Percentiles rank a stretch among this genome's conserved stretches.
Evolutionary conservation across 805 yeast species (phyloP).

Genomic region (Monosporozyma siamensis): DNA sequence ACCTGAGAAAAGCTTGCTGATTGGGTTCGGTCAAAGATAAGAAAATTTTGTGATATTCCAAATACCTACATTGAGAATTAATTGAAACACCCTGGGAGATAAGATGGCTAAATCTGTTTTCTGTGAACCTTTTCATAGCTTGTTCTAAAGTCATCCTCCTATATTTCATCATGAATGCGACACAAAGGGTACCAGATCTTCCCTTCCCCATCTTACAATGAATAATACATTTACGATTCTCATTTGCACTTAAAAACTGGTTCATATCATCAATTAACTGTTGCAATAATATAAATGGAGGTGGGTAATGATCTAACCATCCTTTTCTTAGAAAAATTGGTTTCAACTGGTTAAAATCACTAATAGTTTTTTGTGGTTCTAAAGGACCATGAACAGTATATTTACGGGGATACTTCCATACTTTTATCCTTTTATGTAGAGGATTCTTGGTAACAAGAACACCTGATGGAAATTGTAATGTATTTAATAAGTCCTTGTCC

Average conservation of each 20-base stretch:
- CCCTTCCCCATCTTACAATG: constrained; percentile 94
- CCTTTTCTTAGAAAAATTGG: constrained; percentile 30
- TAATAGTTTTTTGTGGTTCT: background rate
- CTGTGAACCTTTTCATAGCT: constrained; percentile 47
- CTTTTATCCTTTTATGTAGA: background rate
- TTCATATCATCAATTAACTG: constrained; percentile 38
- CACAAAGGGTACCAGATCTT: constrained; percentile 68
- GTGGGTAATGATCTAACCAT: constrained; percentile 71
- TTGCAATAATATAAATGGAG: constrained; percentile 48
- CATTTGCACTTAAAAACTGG: constrained; percentile 30
- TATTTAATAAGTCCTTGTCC: constrained; percentile 15
- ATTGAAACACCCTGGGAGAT: constrained; percentile 66
- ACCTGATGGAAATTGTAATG: background rate
- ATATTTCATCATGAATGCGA: constrained; percentile 57
- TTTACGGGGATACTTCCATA: background rate
- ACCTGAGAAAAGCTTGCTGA: constrained; percentile 8
- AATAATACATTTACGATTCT: constrained; percentile 40
- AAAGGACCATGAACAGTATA: background rate
- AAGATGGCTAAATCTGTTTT: constrained; percentile 44
- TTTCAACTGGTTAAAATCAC: background rate
- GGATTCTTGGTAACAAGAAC: background rate
- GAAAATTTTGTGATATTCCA: constrained; percentile 43
- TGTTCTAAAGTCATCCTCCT: constrained; percentile 32
- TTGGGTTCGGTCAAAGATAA: constrained; percentile 10
- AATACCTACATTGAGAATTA: constrained; percentile 55